phyloP scores from a whole-genome alignment of 2,329 filamentous ascomycete species.

The Paradendryphiella salina region DNA sequence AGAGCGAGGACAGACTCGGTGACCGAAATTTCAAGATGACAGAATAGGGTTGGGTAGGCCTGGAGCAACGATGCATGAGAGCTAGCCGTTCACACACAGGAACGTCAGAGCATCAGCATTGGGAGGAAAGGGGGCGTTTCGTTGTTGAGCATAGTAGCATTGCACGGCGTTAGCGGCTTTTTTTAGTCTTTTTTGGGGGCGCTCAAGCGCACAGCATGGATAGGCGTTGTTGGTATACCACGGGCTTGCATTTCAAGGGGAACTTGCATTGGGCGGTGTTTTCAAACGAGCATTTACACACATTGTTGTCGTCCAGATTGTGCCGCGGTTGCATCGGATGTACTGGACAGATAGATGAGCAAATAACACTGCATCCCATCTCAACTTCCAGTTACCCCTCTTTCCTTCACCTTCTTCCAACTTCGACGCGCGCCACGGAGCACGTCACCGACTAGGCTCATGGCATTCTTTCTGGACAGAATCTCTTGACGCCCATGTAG shows the following conservation, averaged over 20 bases:
- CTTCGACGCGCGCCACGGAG: background rate
- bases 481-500: conserved; percentile 1
- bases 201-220: conserved; percentile 20
- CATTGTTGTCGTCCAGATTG: conserved; percentile 11
- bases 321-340: conserved; percentile 8
- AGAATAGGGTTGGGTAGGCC: conserved; percentile 10
- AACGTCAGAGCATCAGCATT: conserved; percentile 30
- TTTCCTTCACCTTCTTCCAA: background rate
- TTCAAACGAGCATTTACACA: conserved; percentile 34
- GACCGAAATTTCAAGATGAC: conserved; percentile 39
- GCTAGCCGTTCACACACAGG: background rate
- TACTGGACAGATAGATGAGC: conserved; percentile 9
- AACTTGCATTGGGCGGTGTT: conserved; percentile 36
- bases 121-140: conserved; percentile 30
- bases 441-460: background rate
- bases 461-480: background rate
- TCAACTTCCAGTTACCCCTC: background rate
- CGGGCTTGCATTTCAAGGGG: conserved; percentile 14
- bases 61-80: background rate
- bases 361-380: conserved; percentile 9
- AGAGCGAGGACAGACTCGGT: conserved; percentile 31
- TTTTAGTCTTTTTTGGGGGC: conserved; percentile 5
- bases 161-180: conserved; percentile 25
- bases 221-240: conserved; percentile 22
- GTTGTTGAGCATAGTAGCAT: conserved; percentile 23